phyloP scores from a whole-genome alignment of 2,329 filamentous ascomycete genomes.

The Beauveria sp. region DNA sequence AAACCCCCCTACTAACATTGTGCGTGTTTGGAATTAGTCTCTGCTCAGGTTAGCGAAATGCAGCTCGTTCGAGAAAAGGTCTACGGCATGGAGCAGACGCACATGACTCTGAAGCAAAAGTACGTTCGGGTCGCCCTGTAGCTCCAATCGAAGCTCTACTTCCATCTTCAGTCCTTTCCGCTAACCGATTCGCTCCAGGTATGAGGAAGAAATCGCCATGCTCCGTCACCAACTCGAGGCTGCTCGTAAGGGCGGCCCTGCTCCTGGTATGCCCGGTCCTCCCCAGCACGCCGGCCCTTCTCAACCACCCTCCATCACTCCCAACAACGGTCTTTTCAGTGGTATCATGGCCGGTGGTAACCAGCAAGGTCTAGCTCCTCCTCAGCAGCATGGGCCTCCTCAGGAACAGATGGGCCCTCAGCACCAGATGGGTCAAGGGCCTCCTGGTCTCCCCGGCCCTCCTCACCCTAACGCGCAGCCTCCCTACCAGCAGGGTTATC shows the following conservation, averaged over 20 bases:
- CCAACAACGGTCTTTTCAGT: conserved; percentile 88
- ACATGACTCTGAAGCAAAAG: conserved; percentile 86
- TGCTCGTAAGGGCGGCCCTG: conserved; percentile 56
- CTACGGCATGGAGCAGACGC: conserved; percentile 83
- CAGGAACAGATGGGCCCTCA: conserved; percentile 50
- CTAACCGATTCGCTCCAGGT: conserved; percentile 46
- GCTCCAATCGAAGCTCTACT: conserved; percentile 23
- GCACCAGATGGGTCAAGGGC: conserved; percentile 63
- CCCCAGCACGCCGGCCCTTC: conserved; percentile 71
- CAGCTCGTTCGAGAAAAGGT: conserved; percentile 90
- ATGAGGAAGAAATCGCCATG: conserved; percentile 82
- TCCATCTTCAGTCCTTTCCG: not conserved
- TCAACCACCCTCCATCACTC: conserved; percentile 79
- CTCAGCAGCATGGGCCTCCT: conserved; percentile 60
- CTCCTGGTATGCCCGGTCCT: conserved; percentile 55
- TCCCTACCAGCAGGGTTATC: conserved; percentile 65
- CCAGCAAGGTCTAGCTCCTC: conserved; percentile 77
- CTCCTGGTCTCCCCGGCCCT: conserved; percentile 54
- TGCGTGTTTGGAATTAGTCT: conserved; percentile 49
- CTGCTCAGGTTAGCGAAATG: conserved; percentile 88
- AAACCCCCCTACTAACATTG: conserved; percentile 17
- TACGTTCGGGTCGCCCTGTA: conserved; percentile 30
- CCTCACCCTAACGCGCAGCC: conserved; percentile 58
- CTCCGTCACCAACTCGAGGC: conserved; percentile 82
- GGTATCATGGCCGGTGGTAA: conserved; percentile 89